These are phyloP conservation scores for Colletotrichum australisinense DNA, from an alignment of 2,329 filamentous ascomycete genomes.

Conservation along the genomic window DNA sequence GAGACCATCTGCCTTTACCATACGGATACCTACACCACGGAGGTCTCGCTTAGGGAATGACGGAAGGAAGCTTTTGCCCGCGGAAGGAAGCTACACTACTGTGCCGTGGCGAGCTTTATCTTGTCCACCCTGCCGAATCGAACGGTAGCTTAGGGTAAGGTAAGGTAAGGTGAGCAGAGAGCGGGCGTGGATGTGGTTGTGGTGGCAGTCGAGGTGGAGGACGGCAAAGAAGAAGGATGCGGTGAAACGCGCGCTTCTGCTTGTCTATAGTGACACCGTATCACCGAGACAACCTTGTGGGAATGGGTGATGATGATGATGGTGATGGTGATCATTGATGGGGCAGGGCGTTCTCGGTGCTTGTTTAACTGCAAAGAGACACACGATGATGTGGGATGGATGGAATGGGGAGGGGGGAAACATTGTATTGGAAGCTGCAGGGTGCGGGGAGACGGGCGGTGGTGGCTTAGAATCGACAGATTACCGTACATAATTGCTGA, in stretches of 20 bases:
- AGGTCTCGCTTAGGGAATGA: neutral
- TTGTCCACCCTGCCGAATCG: neutral
- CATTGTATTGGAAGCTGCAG: neutral
- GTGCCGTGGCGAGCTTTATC: neutral
- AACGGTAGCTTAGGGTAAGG: neutral
- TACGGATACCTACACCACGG: neutral
- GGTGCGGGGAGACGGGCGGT: conserved; percentile 13
- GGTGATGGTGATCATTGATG: neutral
- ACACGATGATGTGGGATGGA: neutral
- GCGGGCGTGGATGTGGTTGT: neutral
- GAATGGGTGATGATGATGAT: neutral
- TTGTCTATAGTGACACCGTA: neutral
- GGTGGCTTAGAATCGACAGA: conserved; percentile 32
- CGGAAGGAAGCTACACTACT: neutral
- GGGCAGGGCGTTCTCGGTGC: conserved; percentile 10
- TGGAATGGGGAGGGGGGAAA: neutral
- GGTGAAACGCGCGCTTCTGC: neutral
- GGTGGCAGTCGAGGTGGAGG: neutral
- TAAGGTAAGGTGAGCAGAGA: conserved; percentile 1
- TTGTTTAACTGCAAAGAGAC: neutral
- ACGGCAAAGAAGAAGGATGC: neutral
- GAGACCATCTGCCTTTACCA: neutral
- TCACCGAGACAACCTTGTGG: conserved; percentile 23
- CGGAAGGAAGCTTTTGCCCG: neutral
- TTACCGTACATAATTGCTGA: conserved; percentile 8